Conservation (phyloP, 352 stramenopile genomes). For the Globisporangium splendens region DNA sequence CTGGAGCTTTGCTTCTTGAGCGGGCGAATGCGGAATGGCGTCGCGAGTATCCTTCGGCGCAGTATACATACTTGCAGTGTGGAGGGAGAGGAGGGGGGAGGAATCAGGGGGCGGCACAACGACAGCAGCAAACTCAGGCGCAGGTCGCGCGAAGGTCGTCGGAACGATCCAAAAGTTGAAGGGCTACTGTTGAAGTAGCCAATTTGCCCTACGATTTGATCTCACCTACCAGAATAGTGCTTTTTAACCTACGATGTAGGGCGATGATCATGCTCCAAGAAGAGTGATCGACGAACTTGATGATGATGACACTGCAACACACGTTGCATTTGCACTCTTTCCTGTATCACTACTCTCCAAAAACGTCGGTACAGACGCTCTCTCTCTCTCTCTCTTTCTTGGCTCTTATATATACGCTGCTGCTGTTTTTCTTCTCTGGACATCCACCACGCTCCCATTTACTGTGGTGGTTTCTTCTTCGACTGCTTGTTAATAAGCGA, state of each 20-base stretch:
- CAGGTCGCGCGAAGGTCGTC: not conserved
- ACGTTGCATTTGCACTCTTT: slow-evolving; percentile 1
- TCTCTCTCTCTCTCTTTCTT: slow-evolving; percentile 4
- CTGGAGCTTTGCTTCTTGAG: slow-evolving; percentile 5
- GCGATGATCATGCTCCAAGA: too few relatives aligned
- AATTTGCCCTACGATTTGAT: too few relatives aligned
- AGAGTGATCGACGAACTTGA: too few relatives aligned
- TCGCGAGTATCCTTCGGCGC: not conserved
- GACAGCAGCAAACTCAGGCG: not conserved
- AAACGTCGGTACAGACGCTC: not conserved
- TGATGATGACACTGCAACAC: not conserved
- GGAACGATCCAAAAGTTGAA: not conserved
- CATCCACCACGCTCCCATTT: slow-evolving; percentile 15
- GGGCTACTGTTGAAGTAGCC: not conserved
- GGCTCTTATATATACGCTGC: slow-evolving; percentile 14
- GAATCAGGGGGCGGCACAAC: not conserved
- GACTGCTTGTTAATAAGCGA: slow-evolving; percentile 98
- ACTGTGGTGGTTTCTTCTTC: slow-evolving; percentile 85
- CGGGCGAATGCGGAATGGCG: not conserved
- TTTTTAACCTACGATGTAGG: too few relatives aligned
- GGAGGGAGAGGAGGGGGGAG: not conserved
- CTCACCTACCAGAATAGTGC: too few relatives aligned
- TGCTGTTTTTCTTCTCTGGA: not conserved
- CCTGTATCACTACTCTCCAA: not conserved
- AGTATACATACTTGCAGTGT: not conserved